phyloP scores from a whole-genome alignment of 306 rosid species.

The Vigna hirtella region DNA sequence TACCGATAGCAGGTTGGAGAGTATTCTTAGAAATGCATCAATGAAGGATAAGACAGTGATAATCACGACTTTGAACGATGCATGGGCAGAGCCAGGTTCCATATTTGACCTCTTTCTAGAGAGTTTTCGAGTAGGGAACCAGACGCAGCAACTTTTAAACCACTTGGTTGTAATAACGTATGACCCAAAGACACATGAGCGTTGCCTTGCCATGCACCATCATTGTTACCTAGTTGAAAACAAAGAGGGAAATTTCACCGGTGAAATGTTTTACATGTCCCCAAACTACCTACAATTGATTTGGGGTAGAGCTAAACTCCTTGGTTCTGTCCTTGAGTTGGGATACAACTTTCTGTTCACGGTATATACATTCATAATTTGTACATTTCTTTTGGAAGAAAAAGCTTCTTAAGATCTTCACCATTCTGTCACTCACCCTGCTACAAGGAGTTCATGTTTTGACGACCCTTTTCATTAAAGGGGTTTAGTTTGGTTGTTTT shows the following conservation, averaged over 20 bases:
- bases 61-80: conserved; percentile 77
- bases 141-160: conserved; percentile 63
- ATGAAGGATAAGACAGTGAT: conserved; percentile 71
- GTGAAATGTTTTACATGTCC: conserved; percentile 74
- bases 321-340: conserved; percentile 60
- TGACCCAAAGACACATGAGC: conserved; percentile 71
- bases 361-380: conserved; percentile 43
- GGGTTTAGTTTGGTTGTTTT: not conserved
- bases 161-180: conserved; percentile 71
- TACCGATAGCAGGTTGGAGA: not conserved
- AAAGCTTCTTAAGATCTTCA: not conserved
- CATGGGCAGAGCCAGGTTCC: conserved; percentile 84
- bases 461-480: not conserved
- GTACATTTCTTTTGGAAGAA: not conserved
- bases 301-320: conserved; percentile 77
- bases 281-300: conserved; percentile 69
- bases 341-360: conserved; percentile 88
- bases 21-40: conserved; percentile 48
- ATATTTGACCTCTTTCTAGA: conserved; percentile 76
- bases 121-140: conserved; percentile 71
- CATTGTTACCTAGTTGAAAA: conserved; percentile 64
- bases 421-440: no score
- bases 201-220: conserved; percentile 66
- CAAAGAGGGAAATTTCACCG: conserved; percentile 57
- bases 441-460: not conserved